Evolutionary conservation across 202 grass and related monocot genomes (phyloP).

Genomic region (Tripidium arundinaceum): DNA sequence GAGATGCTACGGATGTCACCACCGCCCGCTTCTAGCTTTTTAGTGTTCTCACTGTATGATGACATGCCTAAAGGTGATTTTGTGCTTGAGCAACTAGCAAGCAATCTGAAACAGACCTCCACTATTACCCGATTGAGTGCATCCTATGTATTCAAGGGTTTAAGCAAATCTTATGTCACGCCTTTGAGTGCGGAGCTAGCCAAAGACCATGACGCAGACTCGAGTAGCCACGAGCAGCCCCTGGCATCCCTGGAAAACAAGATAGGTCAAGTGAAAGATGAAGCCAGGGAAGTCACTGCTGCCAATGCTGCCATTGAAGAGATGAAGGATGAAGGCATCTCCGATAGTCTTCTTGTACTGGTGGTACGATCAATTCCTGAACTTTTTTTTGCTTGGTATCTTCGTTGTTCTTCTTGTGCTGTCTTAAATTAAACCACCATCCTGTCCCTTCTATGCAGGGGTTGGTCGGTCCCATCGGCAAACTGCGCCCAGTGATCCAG

Average conservation of each 20-base stretch:
- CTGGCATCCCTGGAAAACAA: conserved; percentile 48
- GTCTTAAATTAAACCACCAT: conserved; percentile 2
- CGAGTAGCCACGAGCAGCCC: conserved; percentile 31
- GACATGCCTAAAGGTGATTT: conserved; percentile 83
- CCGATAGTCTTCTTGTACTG: conserved; percentile 73
- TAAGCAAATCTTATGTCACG: conserved; percentile 40
- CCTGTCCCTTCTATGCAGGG: conserved; percentile 38
- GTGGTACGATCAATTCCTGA: conserved; percentile 44
- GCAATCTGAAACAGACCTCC: conserved; percentile 59
- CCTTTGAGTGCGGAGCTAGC: conserved; percentile 33
- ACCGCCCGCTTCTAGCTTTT: conserved; percentile 57
- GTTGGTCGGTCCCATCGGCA: conserved; percentile 54
- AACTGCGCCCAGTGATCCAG: conserved; percentile 47
- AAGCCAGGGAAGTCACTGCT: conserved; percentile 57
- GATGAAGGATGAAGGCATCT: conserved; percentile 76
- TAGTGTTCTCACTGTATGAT: conserved; percentile 78
- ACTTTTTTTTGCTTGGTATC: not conserved
- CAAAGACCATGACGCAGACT: conserved; percentile 34
- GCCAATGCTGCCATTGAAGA: conserved; percentile 64
- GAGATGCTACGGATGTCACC: conserved; percentile 84
- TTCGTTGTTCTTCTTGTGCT: not conserved
- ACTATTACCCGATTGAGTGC: conserved; percentile 60
- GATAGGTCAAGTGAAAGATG: conserved; percentile 68
- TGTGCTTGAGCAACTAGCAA: conserved; percentile 74
- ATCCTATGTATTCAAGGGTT: conserved; percentile 67